Conservation (phyloP, 192 early-diverging fungal species). For the Entomortierella parvispora region DNA sequence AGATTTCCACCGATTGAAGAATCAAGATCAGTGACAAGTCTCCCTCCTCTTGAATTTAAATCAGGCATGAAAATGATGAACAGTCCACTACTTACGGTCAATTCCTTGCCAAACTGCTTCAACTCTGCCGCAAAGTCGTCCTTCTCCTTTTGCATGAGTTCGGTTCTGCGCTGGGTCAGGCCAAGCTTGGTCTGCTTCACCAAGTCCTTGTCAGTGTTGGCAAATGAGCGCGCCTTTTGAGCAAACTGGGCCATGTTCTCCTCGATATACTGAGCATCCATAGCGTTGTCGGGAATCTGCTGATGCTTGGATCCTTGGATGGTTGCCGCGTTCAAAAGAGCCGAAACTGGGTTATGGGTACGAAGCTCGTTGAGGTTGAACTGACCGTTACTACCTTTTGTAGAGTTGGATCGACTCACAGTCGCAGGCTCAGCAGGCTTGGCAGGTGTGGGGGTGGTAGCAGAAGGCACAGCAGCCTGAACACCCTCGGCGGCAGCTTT, state of each 20-base stretch:
- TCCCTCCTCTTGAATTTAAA: not conserved
- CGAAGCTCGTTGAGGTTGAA: conserved; percentile 58
- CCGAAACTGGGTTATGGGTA: conserved; percentile 59
- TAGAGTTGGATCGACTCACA: conserved; percentile 25
- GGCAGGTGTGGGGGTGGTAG: not conserved
- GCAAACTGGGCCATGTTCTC: conserved; percentile 63
- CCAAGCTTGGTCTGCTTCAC: conserved; percentile 73
- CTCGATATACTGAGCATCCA: conserved; percentile 45
- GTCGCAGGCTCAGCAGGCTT: conserved; percentile 13
- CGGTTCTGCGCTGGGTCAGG: conserved; percentile 25
- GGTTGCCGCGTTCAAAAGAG: conserved; percentile 39
- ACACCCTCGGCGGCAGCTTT: not conserved
- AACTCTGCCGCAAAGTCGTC: conserved; percentile 80
- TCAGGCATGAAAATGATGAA: not conserved
- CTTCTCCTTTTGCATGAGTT: conserved; percentile 73
- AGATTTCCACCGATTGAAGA: no score
- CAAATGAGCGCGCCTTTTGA: conserved; percentile 69
- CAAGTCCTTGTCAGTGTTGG: conserved; percentile 79
- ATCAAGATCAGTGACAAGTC: no score
- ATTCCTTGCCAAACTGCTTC: conserved; percentile 79
- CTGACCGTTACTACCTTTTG: conserved; percentile 45
- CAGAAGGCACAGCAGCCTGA: not conserved
- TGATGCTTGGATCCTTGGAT: conserved; percentile 50
- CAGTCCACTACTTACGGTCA: conserved; percentile 56
- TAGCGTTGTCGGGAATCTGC: conserved; percentile 60